These are phyloP conservation scores for Alternaria ethzedia DNA, from an alignment of 2,329 filamentous ascomycete genomes.

Conservation along the genomic window DNA sequence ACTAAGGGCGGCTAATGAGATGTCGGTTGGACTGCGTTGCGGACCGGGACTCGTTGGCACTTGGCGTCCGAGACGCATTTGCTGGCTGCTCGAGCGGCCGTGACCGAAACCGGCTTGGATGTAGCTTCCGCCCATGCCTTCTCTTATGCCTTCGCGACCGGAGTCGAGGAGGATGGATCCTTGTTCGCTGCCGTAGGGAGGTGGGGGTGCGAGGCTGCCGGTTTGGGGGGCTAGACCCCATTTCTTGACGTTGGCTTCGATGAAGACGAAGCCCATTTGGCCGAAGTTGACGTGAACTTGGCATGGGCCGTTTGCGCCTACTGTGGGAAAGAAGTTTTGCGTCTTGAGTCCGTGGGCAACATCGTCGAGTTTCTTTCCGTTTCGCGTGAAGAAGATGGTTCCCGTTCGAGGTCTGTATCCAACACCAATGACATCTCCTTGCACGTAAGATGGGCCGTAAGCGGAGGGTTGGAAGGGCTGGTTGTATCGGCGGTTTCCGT, in stretches of 20 bases:
- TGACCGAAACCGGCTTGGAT: conserved; percentile 63
- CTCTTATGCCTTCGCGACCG: conserved; percentile 63
- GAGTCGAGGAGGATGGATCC: conserved; percentile 94
- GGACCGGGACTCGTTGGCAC: conserved; percentile 86
- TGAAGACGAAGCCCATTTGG: conserved; percentile 97
- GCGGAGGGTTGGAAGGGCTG: conserved; percentile 83
- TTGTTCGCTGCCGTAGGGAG: conserved; percentile 95
- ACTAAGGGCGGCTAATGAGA: conserved; percentile 86
- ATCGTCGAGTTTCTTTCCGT: conserved; percentile 96
- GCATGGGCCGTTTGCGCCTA: conserved; percentile 94
- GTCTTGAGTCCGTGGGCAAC: conserved; percentile 90
- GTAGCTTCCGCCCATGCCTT: conserved; percentile 59
- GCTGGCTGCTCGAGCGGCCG: conserved; percentile 76
- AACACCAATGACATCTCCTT: conserved; percentile 94
- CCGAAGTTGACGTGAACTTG: conserved; percentile 97
- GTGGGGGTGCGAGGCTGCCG: conserved; percentile 90
- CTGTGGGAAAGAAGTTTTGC: conserved; percentile 96
- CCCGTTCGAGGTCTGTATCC: conserved; percentile 94
- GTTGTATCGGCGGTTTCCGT: conserved; percentile 85
- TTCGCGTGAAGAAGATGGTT: conserved; percentile 96
- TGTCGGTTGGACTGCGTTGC: conserved; percentile 89
- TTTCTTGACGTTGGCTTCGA: conserved; percentile 99
- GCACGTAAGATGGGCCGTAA: conserved; percentile 84
- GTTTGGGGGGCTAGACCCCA: conserved; percentile 98
- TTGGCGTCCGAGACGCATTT: conserved; percentile 70